Base-by-base conservation (phyloP, 139 green algal species). In the Volvox reticuliferus region DNA sequence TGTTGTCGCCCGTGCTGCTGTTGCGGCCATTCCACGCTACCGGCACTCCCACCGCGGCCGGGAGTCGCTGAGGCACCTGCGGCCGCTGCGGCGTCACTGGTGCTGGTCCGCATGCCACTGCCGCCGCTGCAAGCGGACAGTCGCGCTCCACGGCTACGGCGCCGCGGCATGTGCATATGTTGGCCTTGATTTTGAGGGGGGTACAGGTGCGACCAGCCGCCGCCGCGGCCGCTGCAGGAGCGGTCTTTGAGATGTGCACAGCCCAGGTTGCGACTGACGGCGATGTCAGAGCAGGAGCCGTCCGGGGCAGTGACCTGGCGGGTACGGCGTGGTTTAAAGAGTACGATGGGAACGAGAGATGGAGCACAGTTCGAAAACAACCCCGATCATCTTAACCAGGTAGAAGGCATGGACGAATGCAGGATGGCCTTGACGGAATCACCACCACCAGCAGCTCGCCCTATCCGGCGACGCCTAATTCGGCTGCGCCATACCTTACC, bases 211-310 rank as follows among this genome's bases (percentile, higher is more conserved):
- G 62, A 17, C n/a, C n/a, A 55, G 82, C 28, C 32, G 82, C 28
- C n/a, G 55, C 55, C 28, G 6, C 65, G 32, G 62, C 82, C 63
- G 65, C 83, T 86, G 55, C 19, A 35, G 20, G 37, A 68, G 78
- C 78, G 78, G 78, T 84, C 73, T 30, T 90, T 90, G 9, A 90
- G 69, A 71, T 79, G 86, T 16, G 86, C 86, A 50, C 86, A 90
- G 73, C 86, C 86, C 65, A 90, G 73, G 86, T 90, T 90, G 71
- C 86, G 86, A 61, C 73, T 90, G 50, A 90, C 86, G 32, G 86
- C 86, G 32, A 90, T 84, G 86, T 90, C 86, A 50, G 19, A 3
- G 86, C 86, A 90, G 65, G 75, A 78, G 32, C 86, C 86, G 71
- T 90, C 86, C 2, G 73, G 65, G 50, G 73, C 73, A 2, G 75